Percentiles rank a stretch among this genome's conserved stretches.
These are phyloP conservation scores for Clavispora asparagi DNA, from an alignment of 805 yeast species.

Conservation along the genomic window DNA sequence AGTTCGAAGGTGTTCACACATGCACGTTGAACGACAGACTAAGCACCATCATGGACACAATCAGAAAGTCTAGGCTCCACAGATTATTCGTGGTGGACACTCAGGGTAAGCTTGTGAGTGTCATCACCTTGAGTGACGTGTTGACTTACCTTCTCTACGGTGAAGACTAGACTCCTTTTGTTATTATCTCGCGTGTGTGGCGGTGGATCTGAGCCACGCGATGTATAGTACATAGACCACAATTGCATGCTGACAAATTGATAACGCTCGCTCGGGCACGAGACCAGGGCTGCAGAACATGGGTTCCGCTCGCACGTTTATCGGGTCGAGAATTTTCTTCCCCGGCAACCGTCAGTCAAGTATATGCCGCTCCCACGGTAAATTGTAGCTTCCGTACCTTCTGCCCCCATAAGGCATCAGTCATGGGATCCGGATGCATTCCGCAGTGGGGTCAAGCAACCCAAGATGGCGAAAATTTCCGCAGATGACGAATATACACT, in stretches of 20 bases:
- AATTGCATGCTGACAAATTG: neutral
- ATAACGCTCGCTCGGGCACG: neutral
- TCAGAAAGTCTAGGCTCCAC: constrained; percentile 85
- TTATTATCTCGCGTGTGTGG: neutral
- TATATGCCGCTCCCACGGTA: too few relatives aligned
- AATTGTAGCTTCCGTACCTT: too few relatives aligned
- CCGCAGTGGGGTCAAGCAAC: neutral
- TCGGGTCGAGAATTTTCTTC: too few relatives aligned
- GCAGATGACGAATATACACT: neutral
- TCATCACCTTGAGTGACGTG: constrained; percentile 87
- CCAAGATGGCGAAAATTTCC: neutral
- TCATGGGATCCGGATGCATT: too few relatives aligned
- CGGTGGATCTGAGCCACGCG: neutral
- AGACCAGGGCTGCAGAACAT: too few relatives aligned
- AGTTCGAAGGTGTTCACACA: constrained; percentile 96
- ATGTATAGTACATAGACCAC: neutral
- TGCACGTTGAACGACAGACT: constrained; percentile 84
- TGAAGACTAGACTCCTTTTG: constrained; percentile 26
- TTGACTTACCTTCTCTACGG: constrained; percentile 75
- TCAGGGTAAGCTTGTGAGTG: constrained; percentile 71
- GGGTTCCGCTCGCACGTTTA: too few relatives aligned
- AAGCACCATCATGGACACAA: constrained; percentile 87
- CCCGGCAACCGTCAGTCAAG: too few relatives aligned
- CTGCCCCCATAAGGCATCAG: too few relatives aligned
- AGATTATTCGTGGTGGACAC: constrained; percentile 89